Evolutionary conservation across 768 basidiomycete species (phyloP), one percentile per base, ranked within the genome.

Genomic region (Cystoderma amianthinum): DNA sequence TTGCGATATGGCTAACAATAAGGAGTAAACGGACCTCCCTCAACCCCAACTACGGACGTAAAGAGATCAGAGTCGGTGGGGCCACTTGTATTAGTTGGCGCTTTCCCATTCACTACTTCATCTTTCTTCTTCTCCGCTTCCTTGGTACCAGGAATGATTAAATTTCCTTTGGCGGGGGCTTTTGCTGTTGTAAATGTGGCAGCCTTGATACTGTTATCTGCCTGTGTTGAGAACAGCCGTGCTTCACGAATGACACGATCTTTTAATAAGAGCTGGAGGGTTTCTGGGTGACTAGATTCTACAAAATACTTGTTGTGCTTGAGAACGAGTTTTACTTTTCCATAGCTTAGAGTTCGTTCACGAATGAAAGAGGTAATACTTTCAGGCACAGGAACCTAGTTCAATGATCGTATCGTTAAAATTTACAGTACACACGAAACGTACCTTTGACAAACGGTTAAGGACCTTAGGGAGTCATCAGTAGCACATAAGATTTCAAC

Each of bases 301-400:
- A 99, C 90, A 52, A 78, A 97, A 62, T 98, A 98, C 53, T 85
- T 89, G 72, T 98, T 98, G 59, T 97, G 87, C 59, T 99, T 98
- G 50, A 99, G 68, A 5, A 99, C 96, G 36, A 99, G 80, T 56
- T 98, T 95, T 60, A 98, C 90, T 68, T 99, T 99, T 39, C 96
- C 96, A 53, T 97, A 98, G 39, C 94, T 96, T 42, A 92, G 63
- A 0, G 96, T 99, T 48, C 94, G 87, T 47, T 90, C 85, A 51
- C 88, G 82, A 51, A 99, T 98, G 55, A 93, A 89, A 9, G 75
- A 69, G 36, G 82, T 76, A 49, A 98, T 90, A 35, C 74, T 76
- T 32, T 90, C 83, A 0, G 96, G 93, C 4, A 99, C 86, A 2
- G 94, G 95, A 7, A 96, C 92, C 85, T 93, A 57, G 19, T 16